A percentile compares a stretch with the other conserved stretches of the same genome.
Conservation (phyloP, 139 green algal genomes). For the Picochlorum costavermella region DNA sequence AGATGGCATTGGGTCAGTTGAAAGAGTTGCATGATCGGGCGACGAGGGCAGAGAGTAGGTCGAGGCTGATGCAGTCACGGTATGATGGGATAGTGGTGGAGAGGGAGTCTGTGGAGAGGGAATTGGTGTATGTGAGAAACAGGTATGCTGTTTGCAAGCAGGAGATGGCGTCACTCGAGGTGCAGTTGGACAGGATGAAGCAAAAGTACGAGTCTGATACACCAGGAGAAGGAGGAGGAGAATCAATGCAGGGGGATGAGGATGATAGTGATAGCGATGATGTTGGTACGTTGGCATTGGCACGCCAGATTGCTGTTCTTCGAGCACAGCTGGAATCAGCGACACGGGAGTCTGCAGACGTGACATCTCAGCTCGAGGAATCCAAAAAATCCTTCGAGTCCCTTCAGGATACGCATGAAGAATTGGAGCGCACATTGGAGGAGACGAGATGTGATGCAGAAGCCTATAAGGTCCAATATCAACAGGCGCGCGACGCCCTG, state of each 20-base stretch:
- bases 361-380: no score
- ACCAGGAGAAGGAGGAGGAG: not conserved
- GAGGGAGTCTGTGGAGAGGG: not conserved
- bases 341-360: not conserved
- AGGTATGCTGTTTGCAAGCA: not conserved
- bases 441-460: no score
- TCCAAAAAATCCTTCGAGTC: no score
- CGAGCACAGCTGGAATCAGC: not conserved
- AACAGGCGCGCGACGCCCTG: not conserved
- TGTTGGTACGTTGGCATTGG: not conserved
- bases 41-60: not conserved
- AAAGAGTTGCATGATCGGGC: not conserved
- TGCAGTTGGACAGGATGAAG: not conserved
- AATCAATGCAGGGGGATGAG: not conserved
- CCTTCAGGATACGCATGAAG: no score
- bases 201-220: not conserved
- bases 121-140: not conserved
- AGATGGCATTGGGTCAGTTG: slow-evolving; percentile 5
- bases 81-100: not conserved
- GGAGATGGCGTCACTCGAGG: slow-evolving; percentile 5
- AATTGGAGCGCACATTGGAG: no score
- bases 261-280: not conserved
- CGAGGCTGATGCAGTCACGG: not conserved
- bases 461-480: no score
- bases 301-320: slow-evolving; percentile 3